Conservation (phyloP, 2,329 filamentous ascomycete genomes). For the Pseudocercospora ulei region DNA sequence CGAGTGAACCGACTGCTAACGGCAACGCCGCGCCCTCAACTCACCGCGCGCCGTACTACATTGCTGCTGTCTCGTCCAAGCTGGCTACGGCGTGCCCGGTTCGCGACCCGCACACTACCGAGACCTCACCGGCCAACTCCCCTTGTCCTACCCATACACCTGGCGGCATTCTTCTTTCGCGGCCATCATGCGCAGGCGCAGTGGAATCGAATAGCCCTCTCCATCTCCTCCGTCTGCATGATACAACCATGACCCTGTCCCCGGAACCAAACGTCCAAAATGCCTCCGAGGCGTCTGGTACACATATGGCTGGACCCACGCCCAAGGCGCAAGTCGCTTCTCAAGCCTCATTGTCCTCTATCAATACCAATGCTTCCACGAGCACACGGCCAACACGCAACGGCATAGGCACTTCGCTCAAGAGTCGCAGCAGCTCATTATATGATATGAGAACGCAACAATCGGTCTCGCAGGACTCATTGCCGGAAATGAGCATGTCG, state of each 20-base stretch:
- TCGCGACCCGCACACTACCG: neutral
- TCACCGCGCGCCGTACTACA: slow-evolving; percentile 7
- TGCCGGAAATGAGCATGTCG: slow-evolving; percentile 23
- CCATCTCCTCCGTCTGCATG: slow-evolving; percentile 18
- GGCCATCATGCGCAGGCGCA: slow-evolving; percentile 22
- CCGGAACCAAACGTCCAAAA: slow-evolving; percentile 20
- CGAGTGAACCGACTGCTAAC: slow-evolving; percentile 9
- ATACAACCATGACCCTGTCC: slow-evolving; percentile 23
- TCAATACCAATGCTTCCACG: slow-evolving; percentile 17
- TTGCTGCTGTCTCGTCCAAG: slow-evolving; percentile 6
- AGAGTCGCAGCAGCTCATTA: slow-evolving; percentile 31
- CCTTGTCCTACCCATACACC: slow-evolving; percentile 13
- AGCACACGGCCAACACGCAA: slow-evolving; percentile 16
- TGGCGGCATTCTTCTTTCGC: slow-evolving; percentile 10
- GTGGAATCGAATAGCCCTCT: slow-evolving; percentile 21
- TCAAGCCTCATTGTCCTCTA: slow-evolving; percentile 13
- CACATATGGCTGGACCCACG: slow-evolving; percentile 17
- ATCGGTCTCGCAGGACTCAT: slow-evolving; percentile 22
- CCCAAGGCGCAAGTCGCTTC: slow-evolving; percentile 17
- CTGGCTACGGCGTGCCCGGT: slow-evolving; percentile 6
- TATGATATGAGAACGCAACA: slow-evolving; percentile 18
- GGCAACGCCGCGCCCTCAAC: neutral
- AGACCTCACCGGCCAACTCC: slow-evolving; percentile 15
- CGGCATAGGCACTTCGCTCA: slow-evolving; percentile 15
- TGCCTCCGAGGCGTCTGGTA: slow-evolving; percentile 18